Base-by-base conservation (phyloP, 75 land plant species). In the Pinus albicaulis region DNA sequence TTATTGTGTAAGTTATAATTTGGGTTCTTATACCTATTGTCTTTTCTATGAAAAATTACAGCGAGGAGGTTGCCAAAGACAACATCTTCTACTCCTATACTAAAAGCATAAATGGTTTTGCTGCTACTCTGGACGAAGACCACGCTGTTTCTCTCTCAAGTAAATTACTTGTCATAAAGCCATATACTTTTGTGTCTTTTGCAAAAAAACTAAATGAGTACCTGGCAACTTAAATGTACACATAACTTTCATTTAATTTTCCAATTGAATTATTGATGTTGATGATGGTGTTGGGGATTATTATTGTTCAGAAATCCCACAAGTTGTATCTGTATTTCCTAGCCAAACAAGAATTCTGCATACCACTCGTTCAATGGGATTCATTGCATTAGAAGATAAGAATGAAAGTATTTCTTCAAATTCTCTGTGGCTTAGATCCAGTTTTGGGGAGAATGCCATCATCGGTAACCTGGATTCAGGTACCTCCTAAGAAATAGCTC, bases 401-500 rank as follows among this genome's bases (percentile, higher is more conserved):
- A 17, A 72, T 59, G 79, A 79, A 1, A 16, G 31, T 15, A 24
- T 77, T 38, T 69, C 79, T 24, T 14, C 34, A 0, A 4, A 59
- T 3, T 86, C 89, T 0, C 26, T 82, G 11, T 92, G 94, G 94
- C 68, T 17, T 14, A 83, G 78, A 56, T 84, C 92, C 14, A 80
- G 78, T 10, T 90, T 70, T 73, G 94, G 94, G 14, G 66, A 85
- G n/a, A 88, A 83, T 48, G 77, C 79, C 26, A 90, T 90, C 19
- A 83, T 90, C n/a, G 92, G 76, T 36, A 81, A 81, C 61, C 58
- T 89, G 53, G 90, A 89, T 71, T 78, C 87, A 44, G 88, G 88
- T 86, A 68, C 5, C 3, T 53, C 6, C 41, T 53, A n/a, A 23
- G 63, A 15, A 57, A 14, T 44, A 17, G 13, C 7, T 65, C 57